Evolutionary conservation across 1,284 basidiomycete genomes (phyloP), one percentile per base, ranked within the genome.

Genomic region (Ustilago curta): DNA sequence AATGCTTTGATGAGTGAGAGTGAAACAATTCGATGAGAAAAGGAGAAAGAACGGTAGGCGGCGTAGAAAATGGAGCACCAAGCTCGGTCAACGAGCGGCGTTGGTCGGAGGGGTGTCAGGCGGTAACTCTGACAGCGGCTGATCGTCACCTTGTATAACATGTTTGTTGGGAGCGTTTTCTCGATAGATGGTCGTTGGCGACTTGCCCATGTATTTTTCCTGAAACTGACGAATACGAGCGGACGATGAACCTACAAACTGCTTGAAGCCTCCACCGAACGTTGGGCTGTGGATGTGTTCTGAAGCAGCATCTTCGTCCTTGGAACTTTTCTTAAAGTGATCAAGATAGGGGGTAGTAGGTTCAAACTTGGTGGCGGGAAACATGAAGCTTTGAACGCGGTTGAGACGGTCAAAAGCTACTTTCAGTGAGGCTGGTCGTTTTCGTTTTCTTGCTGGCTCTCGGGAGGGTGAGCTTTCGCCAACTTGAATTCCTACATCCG

Each of bases 391-490:
- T n/a, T 18, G 16, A 5, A 23, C 3, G 16, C 27, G 27, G 27
- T 7, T 27, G 12, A 14, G 4, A 16, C 35, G 44, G 12, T 3
- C 3, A 2, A 59, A 4, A 4, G 53, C 18, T 25, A 25, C 27
- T 3, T 8, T n/a, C 18, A 58, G 19, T 4, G 35, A 8, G 3
- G n/a, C 4, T 0, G 59, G 65, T 21, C 55, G 48, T 39, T 45
- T 53, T 7, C 54, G 54, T 40, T 62, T 68, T 23, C 44, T 53
- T 18, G 44, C 54, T 11, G 49, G 32, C 2, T 31, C 53, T 27
- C 48, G 50, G 0, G 54, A 9, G 0, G 61, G 42, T 4, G 44
- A 23, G 0, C 37, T 4, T 1, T 23, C 50, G 45, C 32, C 25
- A 16, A 18, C n/a, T 19, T 35, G 19, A 14, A 8, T 12, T 6